phyloP scores from a whole-genome alignment of 2,329 filamentous ascomycete species.

The Sporothrix pseudoabietina region DNA sequence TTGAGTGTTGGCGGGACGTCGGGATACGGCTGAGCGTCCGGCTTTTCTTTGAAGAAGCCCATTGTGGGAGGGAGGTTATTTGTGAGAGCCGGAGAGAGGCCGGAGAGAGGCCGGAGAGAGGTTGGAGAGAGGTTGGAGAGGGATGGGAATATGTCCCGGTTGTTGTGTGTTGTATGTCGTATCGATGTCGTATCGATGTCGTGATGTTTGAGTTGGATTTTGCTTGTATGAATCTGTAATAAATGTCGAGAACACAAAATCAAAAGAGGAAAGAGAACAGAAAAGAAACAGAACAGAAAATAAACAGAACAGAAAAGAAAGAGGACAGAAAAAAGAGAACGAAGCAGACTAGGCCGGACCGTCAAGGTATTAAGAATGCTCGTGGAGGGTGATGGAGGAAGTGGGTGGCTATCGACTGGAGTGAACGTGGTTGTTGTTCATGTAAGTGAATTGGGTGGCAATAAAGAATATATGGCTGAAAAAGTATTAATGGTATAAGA shows the following conservation, averaged over 20 bases:
- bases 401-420: neutral
- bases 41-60: slow-evolving; percentile 38
- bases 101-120: slow-evolving; percentile 5
- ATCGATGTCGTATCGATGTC: neutral
- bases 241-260: slow-evolving; percentile 10
- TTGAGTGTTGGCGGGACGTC: slow-evolving; percentile 41
- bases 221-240: neutral
- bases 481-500: neutral
- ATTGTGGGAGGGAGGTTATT: slow-evolving; percentile 33
- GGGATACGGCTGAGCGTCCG: slow-evolving; percentile 36
- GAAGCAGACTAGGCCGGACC: neutral
- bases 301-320: neutral
- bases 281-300: slow-evolving; percentile 11
- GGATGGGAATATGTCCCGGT: neutral
- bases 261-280: slow-evolving; percentile 24
- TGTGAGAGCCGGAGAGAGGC: neutral
- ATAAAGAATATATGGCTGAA: neutral
- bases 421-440: neutral
- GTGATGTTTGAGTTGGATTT: slow-evolving; percentile 1
- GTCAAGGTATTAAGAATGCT: slow-evolving; percentile 17
- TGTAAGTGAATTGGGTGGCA: neutral
- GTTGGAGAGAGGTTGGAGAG: neutral
- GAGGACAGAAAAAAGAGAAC: neutral
- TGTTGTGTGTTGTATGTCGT: neutral
- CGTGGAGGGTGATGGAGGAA: neutral